Evolutionary conservation across 1,139 yeast species (phyloP), one percentile per base, ranked within the genome.

Genomic region (Cylindricascospora bacillispora): DNA sequence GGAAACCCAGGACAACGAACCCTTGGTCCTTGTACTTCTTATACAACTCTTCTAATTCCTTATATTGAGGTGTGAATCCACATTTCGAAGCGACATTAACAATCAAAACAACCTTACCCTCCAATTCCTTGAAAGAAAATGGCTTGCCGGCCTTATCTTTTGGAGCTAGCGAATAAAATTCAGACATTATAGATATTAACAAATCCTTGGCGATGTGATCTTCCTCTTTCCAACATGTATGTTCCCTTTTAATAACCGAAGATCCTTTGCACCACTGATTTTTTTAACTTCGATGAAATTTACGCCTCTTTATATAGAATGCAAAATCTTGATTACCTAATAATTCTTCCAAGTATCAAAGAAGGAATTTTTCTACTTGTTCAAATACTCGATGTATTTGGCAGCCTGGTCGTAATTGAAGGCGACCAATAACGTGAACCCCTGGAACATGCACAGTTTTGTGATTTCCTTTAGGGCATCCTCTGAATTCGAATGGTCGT

Each of bases 81-180:
- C 82, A 86, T 54, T 86, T 82, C 41, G 95, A 89, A 24, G 95
- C 97, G 24, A 76, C 81, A 56, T 89, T 89, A 43, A 89, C 94
- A 43, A 89, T 69, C 29, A 89, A 59, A 13, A 89, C 95, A 29
- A 82, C 95, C 56, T 89, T 83, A 26, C 95, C 95, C 56, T 82
- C 70, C 38, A 85, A 62, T 41, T 78, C 66, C 24, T 60, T 49
- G 52, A 89, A 79, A 26, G 80, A 70, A 56, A 60, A 83, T 20
- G 75, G 73, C 44, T 73, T 57, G 28, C 80, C 83, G 24, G 58
- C 55, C 50, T 63, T 64, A 56, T 72, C 79, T 25, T 55, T 49
- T 16, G 83, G 79, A 15, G 63, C 48, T 38, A 79, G 65, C 2
- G 64, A 66, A 60, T 75, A 76, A 48, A 77, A 73, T 18, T 18